Percentiles rank a stretch among this genome's conserved stretches.
phyloP scores from a whole-genome alignment of 2,329 filamentous ascomycete species.

The Neopestalotiopsis clavispora region DNA sequence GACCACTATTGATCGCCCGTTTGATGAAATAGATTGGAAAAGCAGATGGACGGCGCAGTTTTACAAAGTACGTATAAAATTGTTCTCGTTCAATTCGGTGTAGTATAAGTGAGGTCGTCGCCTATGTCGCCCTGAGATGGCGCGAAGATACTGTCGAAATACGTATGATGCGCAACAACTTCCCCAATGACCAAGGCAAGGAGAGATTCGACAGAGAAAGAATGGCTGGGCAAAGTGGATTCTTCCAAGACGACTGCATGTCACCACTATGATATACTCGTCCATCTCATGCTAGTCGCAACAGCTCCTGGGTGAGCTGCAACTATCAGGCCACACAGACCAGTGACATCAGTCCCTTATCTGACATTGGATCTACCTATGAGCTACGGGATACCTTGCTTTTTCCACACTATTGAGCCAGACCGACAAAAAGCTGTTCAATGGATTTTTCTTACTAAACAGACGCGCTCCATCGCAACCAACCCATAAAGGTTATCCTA shows the following conservation, averaged over 20 bases:
- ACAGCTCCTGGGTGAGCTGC: background rate
- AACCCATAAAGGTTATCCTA: background rate
- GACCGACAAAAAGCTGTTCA: background rate
- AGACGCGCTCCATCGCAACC: background rate
- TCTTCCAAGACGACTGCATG: background rate
- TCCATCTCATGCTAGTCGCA: background rate
- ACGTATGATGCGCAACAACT: background rate
- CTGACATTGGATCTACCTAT: background rate
- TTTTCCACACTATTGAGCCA: constrained; percentile 11
- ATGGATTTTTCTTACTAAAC: background rate
- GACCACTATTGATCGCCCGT: constrained; percentile 5
- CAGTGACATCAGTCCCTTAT: constrained; percentile 6
- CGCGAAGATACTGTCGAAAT: background rate
- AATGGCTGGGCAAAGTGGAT: background rate
- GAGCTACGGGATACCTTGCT: background rate
- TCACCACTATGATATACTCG: background rate
- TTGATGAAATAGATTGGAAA: constrained; percentile 9
- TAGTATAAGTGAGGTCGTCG: background rate
- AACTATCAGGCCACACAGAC: background rate
- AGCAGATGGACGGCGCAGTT: background rate
- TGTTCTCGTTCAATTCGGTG: background rate
- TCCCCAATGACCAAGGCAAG: background rate
- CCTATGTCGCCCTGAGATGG: background rate
- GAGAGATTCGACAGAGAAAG: background rate
- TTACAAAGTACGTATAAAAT: background rate